Evolutionary conservation across 1,284 basidiomycete genomes (phyloP), one percentile per base, ranked within the genome.

Genomic region (Polyporus tsugae): DNA sequence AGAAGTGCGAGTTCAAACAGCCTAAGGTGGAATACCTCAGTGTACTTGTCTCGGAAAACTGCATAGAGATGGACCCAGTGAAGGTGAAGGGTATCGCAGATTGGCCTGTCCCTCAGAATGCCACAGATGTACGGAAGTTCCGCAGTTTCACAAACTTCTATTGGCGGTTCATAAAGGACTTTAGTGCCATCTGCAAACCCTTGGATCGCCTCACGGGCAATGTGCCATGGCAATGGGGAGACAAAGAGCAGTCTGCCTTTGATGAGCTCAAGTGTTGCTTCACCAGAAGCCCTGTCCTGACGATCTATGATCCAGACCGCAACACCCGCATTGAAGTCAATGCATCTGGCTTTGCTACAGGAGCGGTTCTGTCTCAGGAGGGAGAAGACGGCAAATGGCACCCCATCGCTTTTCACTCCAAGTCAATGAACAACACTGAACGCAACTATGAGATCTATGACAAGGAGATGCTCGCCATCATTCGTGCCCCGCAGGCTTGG

Each of bases 151-250:
- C 42, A 1, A 68, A 68, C 63, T 86, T 82, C 73, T 87, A 86
- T 61, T 58, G 80, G 0, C 63, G 77, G 0, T 87, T 87, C 67
- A 81, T 87, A 19, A 41, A 76, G 9, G 72, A 78, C 15, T 87
- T 80, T 67, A 73, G 82, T 0, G 65, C 76, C 4, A 75, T 82
- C 22, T 77, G 77, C 0, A 22, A 38, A 0, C 80, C 79, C 0
- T 68, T 87, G 0, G 66, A 73, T 41, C 59, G 67, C 0, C 71
- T 82, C 0, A 79, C 2, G 1, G 64, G 68, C 1, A 19, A 52
- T 3, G 33, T 22, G 0, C 49, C 44, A 25, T 66, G 64, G 65
- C n/a, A 25, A 10, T 69, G 67, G 67, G 59, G 38, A n/a, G 19
- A 49, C 5, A 60, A 68, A 22, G 22, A 64, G 53, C 22, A 64